Evolutionary conservation across 1,139 yeast genomes (phyloP).

Genomic region (Geotrichum restrictum): DNA sequence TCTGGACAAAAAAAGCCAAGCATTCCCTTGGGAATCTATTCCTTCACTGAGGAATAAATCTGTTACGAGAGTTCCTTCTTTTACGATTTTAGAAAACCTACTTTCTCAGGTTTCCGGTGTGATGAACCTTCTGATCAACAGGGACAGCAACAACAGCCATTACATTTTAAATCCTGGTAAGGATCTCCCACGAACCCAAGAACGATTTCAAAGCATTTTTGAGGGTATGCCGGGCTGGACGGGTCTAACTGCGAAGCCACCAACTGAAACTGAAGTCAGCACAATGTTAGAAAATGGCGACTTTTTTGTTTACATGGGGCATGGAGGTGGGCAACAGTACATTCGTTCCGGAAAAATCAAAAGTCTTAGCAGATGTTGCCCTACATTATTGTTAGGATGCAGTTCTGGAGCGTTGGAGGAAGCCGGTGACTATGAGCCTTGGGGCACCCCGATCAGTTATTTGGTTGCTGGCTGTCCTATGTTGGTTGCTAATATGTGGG

Average conservation of each 20-base stretch:
- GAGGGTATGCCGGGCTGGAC: constrained; percentile 46
- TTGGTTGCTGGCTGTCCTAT: constrained; percentile 76
- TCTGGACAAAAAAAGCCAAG: constrained; percentile 59
- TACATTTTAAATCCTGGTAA: constrained; percentile 79
- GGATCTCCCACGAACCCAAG: constrained; percentile 68
- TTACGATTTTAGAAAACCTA: constrained; percentile 46
- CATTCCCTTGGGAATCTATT: constrained; percentile 87
- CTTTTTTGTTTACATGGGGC: constrained; percentile 81
- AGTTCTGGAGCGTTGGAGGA: constrained; percentile 70
- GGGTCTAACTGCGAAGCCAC: constrained; percentile 53
- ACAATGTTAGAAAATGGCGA: constrained; percentile 43
- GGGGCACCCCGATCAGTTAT: constrained; percentile 75
- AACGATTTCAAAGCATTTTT: constrained; percentile 51
- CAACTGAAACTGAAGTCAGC: constrained; percentile 51
- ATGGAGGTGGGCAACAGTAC: constrained; percentile 92
- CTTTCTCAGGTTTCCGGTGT: constrained; percentile 33
- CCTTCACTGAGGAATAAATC: constrained; percentile 52
- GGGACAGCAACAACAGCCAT: constrained; percentile 38
- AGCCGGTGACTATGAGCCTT: constrained; percentile 63
- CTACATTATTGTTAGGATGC: constrained; percentile 82
- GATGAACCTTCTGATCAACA: constrained; percentile 23
- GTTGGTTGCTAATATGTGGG: constrained; percentile 88
- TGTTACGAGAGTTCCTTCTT: constrained; percentile 72
- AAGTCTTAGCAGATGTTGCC: constrained; percentile 49
- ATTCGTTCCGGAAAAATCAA: constrained; percentile 52